A percentile compares a stretch with the other conserved stretches of the same genome.
Conservation (phyloP, 495 filamentous ascomycete genomes). For the Hapsidospora chrysogenum region DNA sequence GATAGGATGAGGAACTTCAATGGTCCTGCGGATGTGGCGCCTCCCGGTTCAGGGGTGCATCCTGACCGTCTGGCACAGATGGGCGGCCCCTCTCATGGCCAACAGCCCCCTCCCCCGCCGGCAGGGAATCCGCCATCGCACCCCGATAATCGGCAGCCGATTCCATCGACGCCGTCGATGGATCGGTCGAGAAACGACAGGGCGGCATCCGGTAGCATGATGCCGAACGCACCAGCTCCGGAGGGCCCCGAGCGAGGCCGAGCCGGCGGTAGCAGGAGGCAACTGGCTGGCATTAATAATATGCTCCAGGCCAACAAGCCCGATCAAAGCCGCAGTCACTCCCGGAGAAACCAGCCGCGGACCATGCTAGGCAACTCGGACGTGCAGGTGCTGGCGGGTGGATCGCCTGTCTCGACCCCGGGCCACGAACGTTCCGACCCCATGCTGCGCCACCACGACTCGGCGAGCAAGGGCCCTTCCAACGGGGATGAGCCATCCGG, state of each 20-base stretch:
- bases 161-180: constrained; percentile 8
- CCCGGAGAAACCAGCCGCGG: constrained; percentile 20
- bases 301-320: constrained; percentile 23
- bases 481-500: constrained; percentile 19
- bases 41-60: constrained; percentile 21
- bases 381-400: constrained; percentile 28
- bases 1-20: constrained; percentile 24
- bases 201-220: too few relatives aligned
- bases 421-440: constrained; percentile 24
- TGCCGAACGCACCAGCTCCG: too few relatives aligned
- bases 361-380: constrained; percentile 25
- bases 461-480: constrained; percentile 6
- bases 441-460: constrained; percentile 9
- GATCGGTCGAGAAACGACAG: not conserved
- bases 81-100: constrained; percentile 1
- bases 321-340: constrained; percentile 11
- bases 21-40: constrained; percentile 8
- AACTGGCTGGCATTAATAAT: constrained; percentile 33
- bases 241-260: constrained; percentile 13
- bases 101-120: constrained; percentile 5
- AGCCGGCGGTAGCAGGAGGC: constrained; percentile 20
- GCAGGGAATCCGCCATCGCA: constrained; percentile 4
- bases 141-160: constrained; percentile 7
- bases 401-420: constrained; percentile 26
- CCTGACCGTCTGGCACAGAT: constrained; percentile 32